Conservation (phyloP, 2,329 filamentous ascomycete species). For the Epichloe baconii region DNA sequence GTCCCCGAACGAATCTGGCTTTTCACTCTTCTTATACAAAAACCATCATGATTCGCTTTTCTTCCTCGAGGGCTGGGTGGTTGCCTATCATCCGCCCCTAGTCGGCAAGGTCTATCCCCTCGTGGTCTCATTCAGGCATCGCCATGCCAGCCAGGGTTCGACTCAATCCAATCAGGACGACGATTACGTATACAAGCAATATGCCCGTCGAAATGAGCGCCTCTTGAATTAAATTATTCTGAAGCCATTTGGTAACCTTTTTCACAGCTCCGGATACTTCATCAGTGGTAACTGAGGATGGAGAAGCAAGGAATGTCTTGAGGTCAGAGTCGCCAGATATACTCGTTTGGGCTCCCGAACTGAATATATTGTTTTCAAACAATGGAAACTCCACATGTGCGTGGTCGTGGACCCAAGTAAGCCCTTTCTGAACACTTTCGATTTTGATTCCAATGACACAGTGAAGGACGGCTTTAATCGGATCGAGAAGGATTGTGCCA, state of each 20-base stretch:
- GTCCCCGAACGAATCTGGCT: neutral
- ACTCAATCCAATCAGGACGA: conserved; percentile 61
- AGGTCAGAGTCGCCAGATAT: conserved; percentile 45
- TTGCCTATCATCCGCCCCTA: conserved; percentile 24
- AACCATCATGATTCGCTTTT: neutral
- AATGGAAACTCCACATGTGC: conserved; percentile 71
- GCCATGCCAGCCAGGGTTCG: conserved; percentile 51
- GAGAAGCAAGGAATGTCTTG: conserved; percentile 63
- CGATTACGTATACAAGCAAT: conserved; percentile 62
- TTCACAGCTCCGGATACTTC: conserved; percentile 67
- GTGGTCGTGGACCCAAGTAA: conserved; percentile 89
- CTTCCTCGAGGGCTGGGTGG: conserved; percentile 3
- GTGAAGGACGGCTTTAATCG: conserved; percentile 66
- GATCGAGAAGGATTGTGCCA: conserved; percentile 64
- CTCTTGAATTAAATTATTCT: conserved; percentile 58
- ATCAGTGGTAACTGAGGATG: conserved; percentile 60
- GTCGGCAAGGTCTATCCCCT: neutral
- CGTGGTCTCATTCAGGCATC: conserved; percentile 37
- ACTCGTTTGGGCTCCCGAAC: conserved; percentile 55
- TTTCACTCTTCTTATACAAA: neutral
- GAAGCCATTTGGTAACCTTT: conserved; percentile 54
- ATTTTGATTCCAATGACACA: conserved; percentile 87
- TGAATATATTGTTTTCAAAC: conserved; percentile 72
- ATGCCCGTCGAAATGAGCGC: conserved; percentile 66
- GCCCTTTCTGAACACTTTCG: conserved; percentile 66